A percentile compares a stretch with the other conserved stretches of the same genome.
Evolutionary conservation across 2,329 filamentous ascomycete species (phyloP).

Genomic region (Trichoderma sp.): DNA sequence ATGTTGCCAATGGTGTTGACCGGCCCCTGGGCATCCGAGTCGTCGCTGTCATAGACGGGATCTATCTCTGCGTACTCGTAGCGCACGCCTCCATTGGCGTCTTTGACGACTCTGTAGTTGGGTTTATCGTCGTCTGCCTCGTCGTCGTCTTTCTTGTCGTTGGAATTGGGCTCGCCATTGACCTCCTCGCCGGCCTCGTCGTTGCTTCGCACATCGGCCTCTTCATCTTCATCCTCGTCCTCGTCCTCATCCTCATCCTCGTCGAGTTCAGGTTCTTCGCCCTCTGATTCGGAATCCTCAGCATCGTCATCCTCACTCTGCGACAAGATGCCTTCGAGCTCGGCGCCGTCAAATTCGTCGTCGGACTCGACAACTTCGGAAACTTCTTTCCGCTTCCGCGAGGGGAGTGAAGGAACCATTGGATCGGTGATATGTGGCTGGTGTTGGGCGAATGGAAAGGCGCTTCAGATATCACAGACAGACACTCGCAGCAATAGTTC

Average conservation of each 20-base stretch:
- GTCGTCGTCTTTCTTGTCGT: background rate
- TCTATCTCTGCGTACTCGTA: constrained; percentile 95
- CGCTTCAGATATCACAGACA: background rate
- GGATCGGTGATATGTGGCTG: background rate
- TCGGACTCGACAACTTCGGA: constrained; percentile 54
- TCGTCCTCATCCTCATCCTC: constrained; percentile 34
- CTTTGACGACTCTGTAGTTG: constrained; percentile 56
- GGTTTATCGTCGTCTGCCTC: constrained; percentile 22
- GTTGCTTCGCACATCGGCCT: background rate
- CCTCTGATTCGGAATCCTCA: constrained; percentile 8
- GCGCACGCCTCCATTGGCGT: constrained; percentile 85
- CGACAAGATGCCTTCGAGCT: constrained; percentile 54
- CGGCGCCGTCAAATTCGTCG: constrained; percentile 55
- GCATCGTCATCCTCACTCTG: constrained; percentile 41
- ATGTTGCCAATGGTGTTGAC: constrained; percentile 95
- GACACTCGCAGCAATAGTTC: background rate
- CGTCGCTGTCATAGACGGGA: constrained; percentile 93
- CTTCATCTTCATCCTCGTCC: constrained; percentile 31
- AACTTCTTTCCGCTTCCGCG: constrained; percentile 64
- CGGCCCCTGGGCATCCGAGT: constrained; percentile 75
- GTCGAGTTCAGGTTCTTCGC: constrained; percentile 39
- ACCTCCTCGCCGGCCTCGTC: background rate
- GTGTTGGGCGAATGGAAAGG: background rate
- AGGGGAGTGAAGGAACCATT: constrained; percentile 23
- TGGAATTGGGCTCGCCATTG: background rate